Base-by-base conservation (phyloP, 2,329 filamentous ascomycete species). In the Aspergillus calidoustus region DNA sequence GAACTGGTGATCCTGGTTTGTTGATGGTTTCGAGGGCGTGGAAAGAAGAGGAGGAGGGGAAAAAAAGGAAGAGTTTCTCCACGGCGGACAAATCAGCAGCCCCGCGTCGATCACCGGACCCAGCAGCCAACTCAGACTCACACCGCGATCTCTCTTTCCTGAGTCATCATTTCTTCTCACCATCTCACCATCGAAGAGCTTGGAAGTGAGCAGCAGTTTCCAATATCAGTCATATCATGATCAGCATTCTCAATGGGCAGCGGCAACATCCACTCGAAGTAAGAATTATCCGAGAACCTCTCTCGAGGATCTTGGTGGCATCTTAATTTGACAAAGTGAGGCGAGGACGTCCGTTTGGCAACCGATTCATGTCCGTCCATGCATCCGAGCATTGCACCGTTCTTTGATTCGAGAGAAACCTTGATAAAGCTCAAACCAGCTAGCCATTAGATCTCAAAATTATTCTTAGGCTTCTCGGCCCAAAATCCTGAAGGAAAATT, bases 271-370 rank as follows among this genome's bases (percentile, higher is more conserved):
- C 23, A 38, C 38, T 31, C 53, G 38, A 34, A 23, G 22, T 13
- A 38, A 23, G 43, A 25, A 48, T 48, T 23, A 48, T 8, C 46
- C 22, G 6, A 48, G n/a, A 46, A 46, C 19, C 43, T 46, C 17
- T 25, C 43, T 25, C 46, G 51, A 55, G 19, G 44, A 34, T 47
- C 51, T 51, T 49, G 51, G 52, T 61, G 59, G 51, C 56, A 59
- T 58, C 61, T 56, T 52, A 28, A 4, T 28, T 50, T 44, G 30
- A 56, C 46, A 58, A 66, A 68, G 64, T 68, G 66, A 68, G 66
- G 66, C 66, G 64, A 25, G 19, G 50, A 55, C 56, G 62, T 61
- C 65, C 63, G 58, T 66, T 49, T 67, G 64, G 65, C 65, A 60
- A 48, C 50, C 60, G 43, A 54, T 66, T 60, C 64, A 38, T 67